Evolutionary conservation across 768 basidiomycete species (phyloP).

Genomic region (Kondoa malvinella): DNA sequence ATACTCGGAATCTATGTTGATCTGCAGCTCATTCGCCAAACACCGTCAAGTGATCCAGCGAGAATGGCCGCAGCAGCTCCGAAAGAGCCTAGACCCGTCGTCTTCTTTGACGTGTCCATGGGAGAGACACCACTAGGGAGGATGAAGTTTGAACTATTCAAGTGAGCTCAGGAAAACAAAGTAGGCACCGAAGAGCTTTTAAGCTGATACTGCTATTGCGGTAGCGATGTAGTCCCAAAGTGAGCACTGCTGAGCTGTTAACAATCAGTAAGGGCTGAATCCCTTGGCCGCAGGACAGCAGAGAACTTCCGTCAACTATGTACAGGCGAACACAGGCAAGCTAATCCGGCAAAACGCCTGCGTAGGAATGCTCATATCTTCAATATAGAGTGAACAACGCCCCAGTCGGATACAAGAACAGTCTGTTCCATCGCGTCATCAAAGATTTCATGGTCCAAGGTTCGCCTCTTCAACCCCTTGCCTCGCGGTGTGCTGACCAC

Average conservation of each 20-base stretch:
- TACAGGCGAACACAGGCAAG: constrained; percentile 53
- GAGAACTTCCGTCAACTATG: constrained; percentile 97
- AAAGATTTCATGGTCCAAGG: constrained; percentile 85
- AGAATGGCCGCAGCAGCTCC: background rate
- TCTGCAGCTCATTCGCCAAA: background rate
- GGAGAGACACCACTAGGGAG: constrained; percentile 91
- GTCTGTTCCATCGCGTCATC: constrained; percentile 54
- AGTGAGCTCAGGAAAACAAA: no score
- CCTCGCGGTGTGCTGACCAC: background rate
- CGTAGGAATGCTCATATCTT: constrained; percentile 42
- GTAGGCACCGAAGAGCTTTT: no score
- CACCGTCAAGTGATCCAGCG: background rate
- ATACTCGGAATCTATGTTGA: no score
- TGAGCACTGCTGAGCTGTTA: constrained; percentile 32
- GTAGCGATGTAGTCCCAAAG: constrained; percentile 84
- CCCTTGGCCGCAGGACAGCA: constrained; percentile 51
- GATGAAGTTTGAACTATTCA: constrained; percentile 90
- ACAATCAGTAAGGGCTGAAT: constrained; percentile 1
- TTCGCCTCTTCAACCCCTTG: constrained; percentile 15
- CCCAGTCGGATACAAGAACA: constrained; percentile 78
- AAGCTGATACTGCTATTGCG: background rate
- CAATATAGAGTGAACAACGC: background rate
- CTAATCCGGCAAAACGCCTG: constrained; percentile 24
- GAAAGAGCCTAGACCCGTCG: constrained; percentile 46
- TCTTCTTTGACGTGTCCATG: constrained; percentile 93